Evolutionary conservation across 2,329 filamentous ascomycete genomes (phyloP).

Genomic region (Elsinoe batatas): DNA sequence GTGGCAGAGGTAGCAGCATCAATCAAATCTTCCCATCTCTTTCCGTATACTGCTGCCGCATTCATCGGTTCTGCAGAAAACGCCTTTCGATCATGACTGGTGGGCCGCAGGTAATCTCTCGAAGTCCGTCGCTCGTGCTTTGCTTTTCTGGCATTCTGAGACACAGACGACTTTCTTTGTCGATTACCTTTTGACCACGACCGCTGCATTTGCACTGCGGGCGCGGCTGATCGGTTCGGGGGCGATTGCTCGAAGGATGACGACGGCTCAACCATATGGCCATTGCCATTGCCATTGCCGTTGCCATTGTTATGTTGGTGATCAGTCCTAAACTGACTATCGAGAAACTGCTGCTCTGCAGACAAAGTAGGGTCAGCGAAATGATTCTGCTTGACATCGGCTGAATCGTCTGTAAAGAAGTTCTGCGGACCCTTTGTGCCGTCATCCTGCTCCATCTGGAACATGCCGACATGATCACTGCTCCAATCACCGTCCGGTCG

Average conservation of each 20-base stretch:
- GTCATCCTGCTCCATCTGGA: slow-evolving; percentile 10
- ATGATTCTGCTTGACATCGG: slow-evolving; percentile 16
- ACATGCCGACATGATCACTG: slow-evolving; percentile 57
- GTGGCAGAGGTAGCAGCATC: slow-evolving; percentile 89
- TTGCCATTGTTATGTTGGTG: slow-evolving; percentile 3
- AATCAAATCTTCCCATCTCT: slow-evolving; percentile 92
- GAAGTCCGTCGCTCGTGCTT: slow-evolving; percentile 77
- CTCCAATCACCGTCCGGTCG: slow-evolving; percentile 70
- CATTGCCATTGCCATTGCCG: slow-evolving; percentile 3
- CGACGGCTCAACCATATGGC: slow-evolving; percentile 33
- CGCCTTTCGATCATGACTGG: slow-evolving; percentile 69
- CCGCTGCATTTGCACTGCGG: slow-evolving; percentile 58
- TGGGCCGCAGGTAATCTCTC: slow-evolving; percentile 56
- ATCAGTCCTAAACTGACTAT: slow-evolving; percentile 15
- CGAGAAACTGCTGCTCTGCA: slow-evolving; percentile 18
- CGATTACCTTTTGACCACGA: slow-evolving; percentile 57
- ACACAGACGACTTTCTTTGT: slow-evolving; percentile 76
- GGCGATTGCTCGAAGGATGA: slow-evolving; percentile 76
- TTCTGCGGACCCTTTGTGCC: slow-evolving; percentile 21
- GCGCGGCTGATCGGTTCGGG: slow-evolving; percentile 75
- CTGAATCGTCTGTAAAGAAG: slow-evolving; percentile 33
- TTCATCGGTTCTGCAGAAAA: slow-evolving; percentile 75
- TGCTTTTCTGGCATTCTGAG: slow-evolving; percentile 62
- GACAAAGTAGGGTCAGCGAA: slow-evolving; percentile 17
- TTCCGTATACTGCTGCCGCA: slow-evolving; percentile 62